These are phyloP conservation scores for Ilyonectria destructans DNA, from an alignment of 2,329 filamentous ascomycete species.

Conservation along the genomic window DNA sequence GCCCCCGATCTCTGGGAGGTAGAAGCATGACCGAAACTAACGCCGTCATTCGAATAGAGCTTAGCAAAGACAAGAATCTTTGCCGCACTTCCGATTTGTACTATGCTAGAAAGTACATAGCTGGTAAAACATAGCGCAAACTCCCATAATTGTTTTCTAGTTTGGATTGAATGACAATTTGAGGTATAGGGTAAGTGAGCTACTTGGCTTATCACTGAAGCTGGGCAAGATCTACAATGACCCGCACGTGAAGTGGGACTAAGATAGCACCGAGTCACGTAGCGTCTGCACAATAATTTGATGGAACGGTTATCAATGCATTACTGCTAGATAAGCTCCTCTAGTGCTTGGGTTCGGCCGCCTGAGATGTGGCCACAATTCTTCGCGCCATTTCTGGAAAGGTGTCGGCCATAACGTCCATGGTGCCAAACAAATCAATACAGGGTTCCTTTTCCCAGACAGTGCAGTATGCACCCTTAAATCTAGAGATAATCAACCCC, in stretches of 20 bases:
- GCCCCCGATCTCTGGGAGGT: background rate
- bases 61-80: too few relatives aligned
- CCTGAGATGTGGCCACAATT: constrained; percentile 49
- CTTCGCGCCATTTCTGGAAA: constrained; percentile 65
- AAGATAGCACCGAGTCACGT: background rate
- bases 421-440: constrained; percentile 65
- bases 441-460: constrained; percentile 68
- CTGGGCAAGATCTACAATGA: background rate
- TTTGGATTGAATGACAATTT: too few relatives aligned
- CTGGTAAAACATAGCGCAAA: too few relatives aligned
- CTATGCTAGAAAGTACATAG: too few relatives aligned
- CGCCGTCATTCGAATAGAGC: background rate
- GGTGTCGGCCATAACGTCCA: constrained; percentile 66
- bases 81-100: too few relatives aligned
- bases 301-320: background rate
- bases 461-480: constrained; percentile 69
- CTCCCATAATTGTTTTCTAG: too few relatives aligned
- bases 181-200: too few relatives aligned
- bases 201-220: background rate
- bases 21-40: background rate
- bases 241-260: too few relatives aligned
- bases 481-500: constrained; percentile 33
- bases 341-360: background rate
- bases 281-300: background rate
- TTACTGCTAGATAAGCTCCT: background rate